Conservation (phyloP, 345 rosid genomes). For the Syzygium aromaticum region DNA sequence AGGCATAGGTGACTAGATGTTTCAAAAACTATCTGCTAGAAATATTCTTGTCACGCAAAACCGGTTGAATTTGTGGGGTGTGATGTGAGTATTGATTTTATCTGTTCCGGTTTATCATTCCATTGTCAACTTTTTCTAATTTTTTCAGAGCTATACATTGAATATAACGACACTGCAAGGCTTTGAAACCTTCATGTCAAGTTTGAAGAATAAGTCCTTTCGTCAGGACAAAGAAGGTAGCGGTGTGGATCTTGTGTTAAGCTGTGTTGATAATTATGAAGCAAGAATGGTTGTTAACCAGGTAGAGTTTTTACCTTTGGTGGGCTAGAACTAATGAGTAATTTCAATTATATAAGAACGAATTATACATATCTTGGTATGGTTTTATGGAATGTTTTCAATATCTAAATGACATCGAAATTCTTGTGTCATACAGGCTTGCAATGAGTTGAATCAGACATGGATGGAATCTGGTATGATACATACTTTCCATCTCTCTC, state of each 20-base stretch:
- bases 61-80: background rate
- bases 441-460: slow-evolving; percentile 84
- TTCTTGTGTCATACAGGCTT: slow-evolving; percentile 47
- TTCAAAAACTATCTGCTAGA: background rate
- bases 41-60: background rate
- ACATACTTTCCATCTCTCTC: background rate
- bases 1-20: background rate
- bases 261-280: slow-evolving; percentile 96
- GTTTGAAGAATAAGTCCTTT: slow-evolving; percentile 62
- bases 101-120: background rate
- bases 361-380: background rate
- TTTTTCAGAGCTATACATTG: slow-evolving; percentile 70
- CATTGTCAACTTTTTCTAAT: background rate
- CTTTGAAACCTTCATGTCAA: slow-evolving; percentile 75
- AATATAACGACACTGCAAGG: slow-evolving; percentile 95
- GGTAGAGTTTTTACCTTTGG: slow-evolving; percentile 29
- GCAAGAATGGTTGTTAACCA: slow-evolving; percentile 98
- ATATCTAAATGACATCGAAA: background rate
- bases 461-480: slow-evolving; percentile 97
- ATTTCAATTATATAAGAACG: background rate
- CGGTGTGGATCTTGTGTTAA: slow-evolving; percentile 92
- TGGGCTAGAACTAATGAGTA: background rate
- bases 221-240: slow-evolving; percentile 61
- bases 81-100: background rate
- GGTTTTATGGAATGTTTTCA: background rate